phyloP scores from a whole-genome alignment of 1,284 basidiomycete species.

The Puccinia polysora region DNA sequence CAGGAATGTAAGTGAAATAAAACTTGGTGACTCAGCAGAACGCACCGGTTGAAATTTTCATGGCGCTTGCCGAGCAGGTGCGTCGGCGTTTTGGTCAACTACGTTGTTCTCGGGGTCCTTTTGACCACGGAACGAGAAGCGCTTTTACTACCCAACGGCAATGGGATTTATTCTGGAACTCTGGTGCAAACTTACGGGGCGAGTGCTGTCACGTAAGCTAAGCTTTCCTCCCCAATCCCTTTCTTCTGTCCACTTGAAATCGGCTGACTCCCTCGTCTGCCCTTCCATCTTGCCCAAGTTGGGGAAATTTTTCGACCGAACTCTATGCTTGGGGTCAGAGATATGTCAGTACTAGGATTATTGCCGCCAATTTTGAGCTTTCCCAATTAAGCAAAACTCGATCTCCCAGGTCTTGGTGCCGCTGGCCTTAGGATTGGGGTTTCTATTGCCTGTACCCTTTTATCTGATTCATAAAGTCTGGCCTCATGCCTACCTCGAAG shows the following conservation, averaged over 20 bases:
- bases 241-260: no score
- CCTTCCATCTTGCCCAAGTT: background rate
- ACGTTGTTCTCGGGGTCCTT: slow-evolving; percentile 14
- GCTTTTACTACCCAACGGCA: slow-evolving; percentile 25
- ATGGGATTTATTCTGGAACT: slow-evolving; percentile 34
- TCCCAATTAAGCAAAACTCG: background rate
- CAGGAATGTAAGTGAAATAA: slow-evolving; percentile 22
- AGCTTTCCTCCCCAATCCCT: no score
- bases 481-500: slow-evolving; percentile 1
- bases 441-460: slow-evolving; percentile 18
- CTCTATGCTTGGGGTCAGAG: slow-evolving; percentile 8
- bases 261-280: background rate
- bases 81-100: slow-evolving; percentile 26
- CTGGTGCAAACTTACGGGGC: slow-evolving; percentile 5
- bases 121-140: slow-evolving; percentile 29
- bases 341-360: slow-evolving; percentile 16
- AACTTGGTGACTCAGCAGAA: background rate
- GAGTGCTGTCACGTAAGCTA: slow-evolving; percentile 11
- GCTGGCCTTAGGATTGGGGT: slow-evolving; percentile 5
- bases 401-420: background rate
- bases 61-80: background rate
- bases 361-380: background rate
- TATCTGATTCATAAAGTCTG: slow-evolving; percentile 6
- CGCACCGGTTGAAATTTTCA: background rate
- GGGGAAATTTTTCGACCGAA: slow-evolving; percentile 7